These are phyloP conservation scores for Wickerhamiella sorbophila DNA, from an alignment of 805 yeast species.

Conservation along the genomic window DNA sequence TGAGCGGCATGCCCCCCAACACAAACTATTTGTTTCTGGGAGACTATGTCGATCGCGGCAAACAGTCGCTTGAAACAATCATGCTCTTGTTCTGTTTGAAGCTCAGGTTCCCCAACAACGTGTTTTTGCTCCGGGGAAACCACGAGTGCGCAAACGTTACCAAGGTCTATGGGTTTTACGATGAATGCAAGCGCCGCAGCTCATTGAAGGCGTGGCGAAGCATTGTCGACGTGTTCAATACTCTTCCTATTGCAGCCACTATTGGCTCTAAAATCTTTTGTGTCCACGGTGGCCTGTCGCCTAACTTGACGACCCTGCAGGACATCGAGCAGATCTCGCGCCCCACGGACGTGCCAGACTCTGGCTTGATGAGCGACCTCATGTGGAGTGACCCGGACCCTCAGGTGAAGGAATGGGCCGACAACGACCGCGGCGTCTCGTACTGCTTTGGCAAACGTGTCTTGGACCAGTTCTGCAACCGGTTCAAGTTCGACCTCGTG, in stretches of 20 bases:
- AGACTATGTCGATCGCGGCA: constrained; percentile 96
- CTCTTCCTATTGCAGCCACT: constrained; percentile 87
- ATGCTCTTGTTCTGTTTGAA: constrained; percentile 76
- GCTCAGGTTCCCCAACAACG: constrained; percentile 89
- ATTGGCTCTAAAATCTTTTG: constrained; percentile 91
- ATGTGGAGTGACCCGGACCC: constrained; percentile 82
- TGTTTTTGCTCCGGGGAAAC: constrained; percentile 86
- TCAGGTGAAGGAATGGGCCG: constrained; percentile 71
- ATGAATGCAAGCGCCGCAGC: constrained; percentile 90
- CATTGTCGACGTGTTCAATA: constrained; percentile 87
- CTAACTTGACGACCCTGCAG: constrained; percentile 53
- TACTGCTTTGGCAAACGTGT: constrained; percentile 68
- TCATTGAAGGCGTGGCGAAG: constrained; percentile 83
- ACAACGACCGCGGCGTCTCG: constrained; percentile 72
- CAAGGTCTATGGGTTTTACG: constrained; percentile 92
- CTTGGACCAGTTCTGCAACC: constrained; percentile 55
- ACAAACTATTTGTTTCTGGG: constrained; percentile 86
- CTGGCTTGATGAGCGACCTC: constrained; percentile 59
- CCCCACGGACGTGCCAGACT: constrained; percentile 77
- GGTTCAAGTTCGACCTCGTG: constrained; percentile 63
- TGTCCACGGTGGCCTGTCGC: constrained; percentile 75
- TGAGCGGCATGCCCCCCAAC: constrained; percentile 94
- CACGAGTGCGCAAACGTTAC: constrained; percentile 97
- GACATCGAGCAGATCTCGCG: constrained; percentile 59
- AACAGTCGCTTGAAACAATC: constrained; percentile 88